Evolutionary conservation across 768 basidiomycete species (phyloP).

Genomic region (Xerocomus potaroensis): DNA sequence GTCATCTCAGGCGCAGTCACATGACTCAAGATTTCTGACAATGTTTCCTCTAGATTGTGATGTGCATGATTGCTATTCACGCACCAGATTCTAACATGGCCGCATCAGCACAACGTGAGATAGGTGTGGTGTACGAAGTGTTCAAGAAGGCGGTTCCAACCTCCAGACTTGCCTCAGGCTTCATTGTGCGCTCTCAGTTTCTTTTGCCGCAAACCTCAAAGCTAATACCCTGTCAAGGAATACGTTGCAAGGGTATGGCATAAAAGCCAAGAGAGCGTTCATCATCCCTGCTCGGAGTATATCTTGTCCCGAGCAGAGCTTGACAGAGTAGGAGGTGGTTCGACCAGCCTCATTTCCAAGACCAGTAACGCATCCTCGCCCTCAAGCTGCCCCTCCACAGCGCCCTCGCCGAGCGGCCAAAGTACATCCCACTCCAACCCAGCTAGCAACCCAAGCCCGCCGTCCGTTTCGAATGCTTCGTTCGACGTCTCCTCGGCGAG

Average conservation of each 20-base stretch:
- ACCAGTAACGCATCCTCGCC: constrained; percentile 3
- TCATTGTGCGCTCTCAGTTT: constrained; percentile 35
- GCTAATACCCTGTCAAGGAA: constrained; percentile 27
- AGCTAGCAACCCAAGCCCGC: not conserved
- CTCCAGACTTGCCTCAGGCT: constrained; percentile 42
- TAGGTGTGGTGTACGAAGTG: constrained; percentile 40
- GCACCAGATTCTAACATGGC: constrained; percentile 48
- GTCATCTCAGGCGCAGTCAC: constrained; percentile 18
- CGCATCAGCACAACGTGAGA: constrained; percentile 43
- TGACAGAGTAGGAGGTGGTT: constrained; percentile 49
- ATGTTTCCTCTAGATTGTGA: constrained; percentile 42
- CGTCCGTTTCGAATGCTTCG: constrained; percentile 1
- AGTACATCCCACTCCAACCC: constrained; percentile 14
- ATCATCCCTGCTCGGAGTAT: constrained; percentile 24
- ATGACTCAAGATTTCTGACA: not conserved
- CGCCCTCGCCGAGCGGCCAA: constrained; percentile 11
- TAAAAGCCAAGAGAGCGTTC: constrained; percentile 42
- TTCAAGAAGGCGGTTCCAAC: constrained; percentile 46
- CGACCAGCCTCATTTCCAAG: constrained; percentile 41
- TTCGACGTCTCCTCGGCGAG: constrained; percentile 7
- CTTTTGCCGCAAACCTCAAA: not conserved
- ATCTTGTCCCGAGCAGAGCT: constrained; percentile 43
- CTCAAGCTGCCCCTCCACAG: constrained; percentile 3
- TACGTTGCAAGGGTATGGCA: constrained; percentile 38
- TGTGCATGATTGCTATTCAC: constrained; percentile 51